These are phyloP conservation scores for Plantago coronopus DNA, from an alignment of 305 asterid genomes.

Conservation along the genomic window DNA sequence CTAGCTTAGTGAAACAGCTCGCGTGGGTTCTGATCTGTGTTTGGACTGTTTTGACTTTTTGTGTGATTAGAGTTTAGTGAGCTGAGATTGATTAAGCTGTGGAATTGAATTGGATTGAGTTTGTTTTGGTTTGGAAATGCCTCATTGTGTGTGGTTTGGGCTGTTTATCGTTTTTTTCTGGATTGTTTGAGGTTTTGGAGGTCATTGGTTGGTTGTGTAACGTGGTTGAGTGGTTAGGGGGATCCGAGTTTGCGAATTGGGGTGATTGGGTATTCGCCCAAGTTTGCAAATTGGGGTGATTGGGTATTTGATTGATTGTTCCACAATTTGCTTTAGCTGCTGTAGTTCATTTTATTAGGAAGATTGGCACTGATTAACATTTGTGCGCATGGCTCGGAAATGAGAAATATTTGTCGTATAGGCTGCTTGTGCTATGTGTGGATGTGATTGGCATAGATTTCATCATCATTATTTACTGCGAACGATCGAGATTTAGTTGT, in stretches of 20 bases:
- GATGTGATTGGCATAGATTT: no score
- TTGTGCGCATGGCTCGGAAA: no score
- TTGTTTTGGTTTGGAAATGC: background rate
- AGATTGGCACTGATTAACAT: no score
- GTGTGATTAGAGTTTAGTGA: background rate
- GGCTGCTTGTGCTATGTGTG: no score
- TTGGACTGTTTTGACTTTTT: slow-evolving; percentile 25
- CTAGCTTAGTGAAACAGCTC: background rate
- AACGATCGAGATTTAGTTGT: no score
- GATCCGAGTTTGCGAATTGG: background rate
- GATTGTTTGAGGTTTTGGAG: background rate
- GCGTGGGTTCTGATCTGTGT: background rate
- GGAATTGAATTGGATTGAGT: no score
- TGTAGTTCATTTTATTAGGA: no score
- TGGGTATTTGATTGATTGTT: background rate
- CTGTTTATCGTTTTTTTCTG: background rate
- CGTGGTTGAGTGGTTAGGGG: no score
- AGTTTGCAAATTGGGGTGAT: background rate
- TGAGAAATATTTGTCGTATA: no score
- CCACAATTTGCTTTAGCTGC: no score
- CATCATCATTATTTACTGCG: no score
- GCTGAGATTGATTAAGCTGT: background rate
- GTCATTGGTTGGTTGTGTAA: no score
- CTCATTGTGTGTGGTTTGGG: background rate
- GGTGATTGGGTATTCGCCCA: background rate